These are phyloP conservation scores for Pichia sp. DNA, from an alignment of 1,139 yeast species.

Conservation along the genomic window DNA sequence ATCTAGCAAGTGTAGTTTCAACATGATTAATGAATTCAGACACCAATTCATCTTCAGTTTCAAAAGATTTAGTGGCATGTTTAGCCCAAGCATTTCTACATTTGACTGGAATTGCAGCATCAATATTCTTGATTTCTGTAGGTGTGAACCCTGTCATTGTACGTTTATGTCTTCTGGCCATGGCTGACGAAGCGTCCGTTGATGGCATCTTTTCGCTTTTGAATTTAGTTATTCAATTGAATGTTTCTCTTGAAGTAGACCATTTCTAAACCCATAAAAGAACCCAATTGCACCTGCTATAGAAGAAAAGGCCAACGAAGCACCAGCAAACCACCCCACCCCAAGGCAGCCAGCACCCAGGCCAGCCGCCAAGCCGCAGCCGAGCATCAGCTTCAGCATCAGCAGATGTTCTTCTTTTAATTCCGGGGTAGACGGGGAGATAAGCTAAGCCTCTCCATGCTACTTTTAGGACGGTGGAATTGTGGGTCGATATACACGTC, in stretches of 20 bases:
- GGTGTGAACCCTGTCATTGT: constrained; percentile 90
- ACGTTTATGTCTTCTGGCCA: constrained; percentile 40
- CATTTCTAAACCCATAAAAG: too few relatives aligned
- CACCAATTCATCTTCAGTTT: constrained; percentile 57
- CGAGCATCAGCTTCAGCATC: neutral
- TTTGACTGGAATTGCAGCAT: constrained; percentile 71
- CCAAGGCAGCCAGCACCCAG: too few relatives aligned
- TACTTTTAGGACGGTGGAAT: too few relatives aligned
- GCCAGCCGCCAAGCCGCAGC: too few relatives aligned
- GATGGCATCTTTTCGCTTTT: constrained; percentile 9
- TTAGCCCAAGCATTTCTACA: constrained; percentile 75
- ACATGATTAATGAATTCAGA: constrained; percentile 73
- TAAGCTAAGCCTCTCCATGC: too few relatives aligned
- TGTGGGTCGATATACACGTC: too few relatives aligned
- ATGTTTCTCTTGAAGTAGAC: too few relatives aligned
- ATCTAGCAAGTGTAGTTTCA: constrained; percentile 83
- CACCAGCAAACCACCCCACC: too few relatives aligned
- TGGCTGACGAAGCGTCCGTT: constrained; percentile 11
- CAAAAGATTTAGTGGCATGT: constrained; percentile 48
- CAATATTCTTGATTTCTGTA: constrained; percentile 77
- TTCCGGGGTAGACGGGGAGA: too few relatives aligned
- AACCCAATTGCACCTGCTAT: too few relatives aligned
- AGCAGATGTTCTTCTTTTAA: too few relatives aligned
- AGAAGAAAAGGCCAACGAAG: too few relatives aligned
- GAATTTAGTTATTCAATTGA: neutral